Evolutionary conservation across 345 rosid genomes (phyloP).

Genomic region (Pugionium cornutum): DNA sequence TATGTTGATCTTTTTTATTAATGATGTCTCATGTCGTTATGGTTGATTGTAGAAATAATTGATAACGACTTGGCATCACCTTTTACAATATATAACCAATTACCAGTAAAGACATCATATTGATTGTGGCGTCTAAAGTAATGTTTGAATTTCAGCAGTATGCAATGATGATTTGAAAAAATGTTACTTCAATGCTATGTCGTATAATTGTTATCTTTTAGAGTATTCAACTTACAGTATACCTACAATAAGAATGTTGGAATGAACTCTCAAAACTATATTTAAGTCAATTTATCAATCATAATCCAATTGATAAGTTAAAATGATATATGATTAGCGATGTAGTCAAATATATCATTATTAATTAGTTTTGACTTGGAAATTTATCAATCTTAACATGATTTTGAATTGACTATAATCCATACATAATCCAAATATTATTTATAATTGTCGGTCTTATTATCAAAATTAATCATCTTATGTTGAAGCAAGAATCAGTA

Average conservation of each 20-base stretch:
- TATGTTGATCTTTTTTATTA: constrained; percentile 1
- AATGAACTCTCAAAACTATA: neutral
- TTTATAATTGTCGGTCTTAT: too few relatives aligned
- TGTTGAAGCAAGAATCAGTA: too few relatives aligned
- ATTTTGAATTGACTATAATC: too few relatives aligned
- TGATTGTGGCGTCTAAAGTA: constrained; percentile 23
- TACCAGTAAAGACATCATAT: constrained; percentile 4
- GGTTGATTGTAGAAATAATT: constrained; percentile 26
- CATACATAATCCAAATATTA: too few relatives aligned
- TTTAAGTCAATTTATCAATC: too few relatives aligned
- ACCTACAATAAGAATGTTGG: neutral
- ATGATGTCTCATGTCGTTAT: constrained; percentile 24
- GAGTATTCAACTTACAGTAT: constrained; percentile 12
- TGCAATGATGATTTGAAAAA: constrained; percentile 14
- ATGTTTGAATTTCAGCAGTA: constrained; percentile 18
- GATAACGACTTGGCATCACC: constrained; percentile 29
- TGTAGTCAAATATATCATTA: too few relatives aligned
- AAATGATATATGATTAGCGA: too few relatives aligned
- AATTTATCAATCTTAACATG: too few relatives aligned
- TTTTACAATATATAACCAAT: constrained; percentile 6
- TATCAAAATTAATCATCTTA: too few relatives aligned
- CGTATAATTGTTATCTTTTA: constrained; percentile 15
- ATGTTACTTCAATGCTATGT: neutral
- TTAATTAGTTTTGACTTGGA: too few relatives aligned
- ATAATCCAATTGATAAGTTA: too few relatives aligned